A percentile compares a stretch with the other conserved stretches of the same genome.
phyloP scores from a whole-genome alignment of 306 rosid genomes.

The Begonia fuchsioides region DNA sequence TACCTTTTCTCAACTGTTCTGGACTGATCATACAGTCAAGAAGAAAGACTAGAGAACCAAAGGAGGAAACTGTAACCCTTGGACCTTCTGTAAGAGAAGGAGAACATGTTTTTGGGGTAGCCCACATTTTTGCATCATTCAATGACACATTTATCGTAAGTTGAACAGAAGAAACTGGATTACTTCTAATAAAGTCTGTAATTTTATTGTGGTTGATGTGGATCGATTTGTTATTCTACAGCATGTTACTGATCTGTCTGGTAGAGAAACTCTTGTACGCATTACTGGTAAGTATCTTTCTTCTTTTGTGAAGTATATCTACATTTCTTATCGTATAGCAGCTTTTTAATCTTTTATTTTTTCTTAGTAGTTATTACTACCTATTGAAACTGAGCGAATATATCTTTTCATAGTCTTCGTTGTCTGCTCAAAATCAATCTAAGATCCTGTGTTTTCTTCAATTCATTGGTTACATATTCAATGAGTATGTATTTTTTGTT shows the following conservation, averaged over 20 bases:
- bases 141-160: conserved; percentile 63
- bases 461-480: too few relatives aligned
- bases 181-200: background rate
- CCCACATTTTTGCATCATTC: conserved; percentile 58
- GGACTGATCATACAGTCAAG: conserved; percentile 19
- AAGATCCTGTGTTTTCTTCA: too few relatives aligned
- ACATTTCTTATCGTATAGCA: background rate
- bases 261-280: conserved; percentile 56
- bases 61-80: conserved; percentile 54
- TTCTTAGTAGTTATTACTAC: too few relatives aligned
- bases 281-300: conserved; percentile 28
- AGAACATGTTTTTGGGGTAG: conserved; percentile 56
- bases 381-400: too few relatives aligned
- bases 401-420: too few relatives aligned
- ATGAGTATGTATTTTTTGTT: too few relatives aligned
- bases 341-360: background rate
- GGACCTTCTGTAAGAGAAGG: conserved; percentile 68
- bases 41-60: conserved; percentile 63
- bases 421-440: too few relatives aligned
- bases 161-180: background rate
- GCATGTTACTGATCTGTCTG: conserved; percentile 61
- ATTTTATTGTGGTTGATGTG: background rate
- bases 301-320: background rate
- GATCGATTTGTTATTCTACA: conserved; percentile 13
- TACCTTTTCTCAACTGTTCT: background rate